Conservation (phyloP, 805 yeast species). For the Ogataea chonburiensis region DNA sequence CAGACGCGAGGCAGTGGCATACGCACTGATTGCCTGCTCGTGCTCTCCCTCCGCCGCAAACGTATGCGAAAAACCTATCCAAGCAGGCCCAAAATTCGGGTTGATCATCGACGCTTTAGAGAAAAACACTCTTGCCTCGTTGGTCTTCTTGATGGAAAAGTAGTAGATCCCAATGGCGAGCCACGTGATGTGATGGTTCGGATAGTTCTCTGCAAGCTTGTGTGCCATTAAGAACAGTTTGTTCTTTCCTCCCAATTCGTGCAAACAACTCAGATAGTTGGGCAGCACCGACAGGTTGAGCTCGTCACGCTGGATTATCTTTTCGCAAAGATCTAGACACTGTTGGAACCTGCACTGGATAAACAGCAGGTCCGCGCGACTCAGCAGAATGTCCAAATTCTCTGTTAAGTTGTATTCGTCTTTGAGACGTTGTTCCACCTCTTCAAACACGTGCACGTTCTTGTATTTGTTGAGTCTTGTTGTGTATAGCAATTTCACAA, state of each 20-base stretch:
- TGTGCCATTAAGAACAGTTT: constrained; percentile 80
- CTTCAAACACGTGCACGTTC: constrained; percentile 55
- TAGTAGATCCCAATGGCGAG: constrained; percentile 90
- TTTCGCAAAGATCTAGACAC: constrained; percentile 74
- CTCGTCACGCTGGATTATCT: constrained; percentile 56
- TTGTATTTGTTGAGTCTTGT: constrained; percentile 73
- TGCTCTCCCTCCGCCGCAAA: constrained; percentile 98
- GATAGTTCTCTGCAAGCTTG: constrained; percentile 79
- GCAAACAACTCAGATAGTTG: constrained; percentile 75
- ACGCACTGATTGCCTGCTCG: constrained; percentile 96
- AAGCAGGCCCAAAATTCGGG: constrained; percentile 90
- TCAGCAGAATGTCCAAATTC: constrained; percentile 66
- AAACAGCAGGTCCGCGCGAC: constrained; percentile 67
- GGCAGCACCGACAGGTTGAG: constrained; percentile 73
- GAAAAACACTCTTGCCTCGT: constrained; percentile 85
- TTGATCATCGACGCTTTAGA: constrained; percentile 85
- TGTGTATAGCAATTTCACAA: constrained; percentile 73
- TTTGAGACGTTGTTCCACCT: constrained; percentile 60
- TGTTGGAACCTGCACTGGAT: constrained; percentile 76
- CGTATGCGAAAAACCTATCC: constrained; percentile 98
- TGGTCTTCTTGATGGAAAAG: constrained; percentile 63
- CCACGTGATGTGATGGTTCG: constrained; percentile 84
- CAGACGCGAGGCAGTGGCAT: constrained; percentile 89
- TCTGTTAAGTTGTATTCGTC: constrained; percentile 72
- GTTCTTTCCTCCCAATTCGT: constrained; percentile 81